Base-by-base conservation (phyloP, 192 early-diverging fungal species). In the Backusella tuberculispora region DNA sequence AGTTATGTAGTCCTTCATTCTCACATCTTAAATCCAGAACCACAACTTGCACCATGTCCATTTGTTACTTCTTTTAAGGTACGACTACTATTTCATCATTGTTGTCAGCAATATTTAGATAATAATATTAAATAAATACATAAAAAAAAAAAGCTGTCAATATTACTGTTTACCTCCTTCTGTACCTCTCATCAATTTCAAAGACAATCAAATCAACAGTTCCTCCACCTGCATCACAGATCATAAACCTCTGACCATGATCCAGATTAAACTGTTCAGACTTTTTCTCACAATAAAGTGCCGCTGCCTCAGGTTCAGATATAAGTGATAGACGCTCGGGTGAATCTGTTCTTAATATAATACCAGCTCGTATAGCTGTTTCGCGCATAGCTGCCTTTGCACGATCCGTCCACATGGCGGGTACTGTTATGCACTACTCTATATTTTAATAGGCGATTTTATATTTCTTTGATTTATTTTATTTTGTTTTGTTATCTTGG, bases 221-320 rank as follows among this genome's bases (percentile, higher is more conserved):
- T 42, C 86, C 86, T 21, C 86, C 86, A 42, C 86, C 86, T 46
- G 83, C 83, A 75, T 87, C 86, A 71, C 85, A 84, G 50, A 85
- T 80, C 79, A 85, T 81, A 41, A 85, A 88, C 10, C 78, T 76
- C 26, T 83, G 80, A 0, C 83, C 85, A 64, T 81, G 77, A 5
- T 37, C 60, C 8, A 86, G 74, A 69, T 84, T 74, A 37, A 84
- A 84, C 42, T 84, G 80, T 42, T 84, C 81, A 24, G 77, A 81
- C 21, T 82, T 83, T 63, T 82, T 79, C 47, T 84, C 80, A 43
- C 85, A 86, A 43, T 86, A 86, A 34, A 86, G 65, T 15, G 85
- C 85, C 2, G 85, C 85, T 13, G 85, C 82, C 34, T 86, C 85
- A 24, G 85, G 75, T 63, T 80, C 78, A 29, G 74, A 75, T 44